These are phyloP conservation scores for Schizosaccharomyces versatilis DNA, from an alignment of 1,139 yeast genomes.

Conservation along the genomic window DNA sequence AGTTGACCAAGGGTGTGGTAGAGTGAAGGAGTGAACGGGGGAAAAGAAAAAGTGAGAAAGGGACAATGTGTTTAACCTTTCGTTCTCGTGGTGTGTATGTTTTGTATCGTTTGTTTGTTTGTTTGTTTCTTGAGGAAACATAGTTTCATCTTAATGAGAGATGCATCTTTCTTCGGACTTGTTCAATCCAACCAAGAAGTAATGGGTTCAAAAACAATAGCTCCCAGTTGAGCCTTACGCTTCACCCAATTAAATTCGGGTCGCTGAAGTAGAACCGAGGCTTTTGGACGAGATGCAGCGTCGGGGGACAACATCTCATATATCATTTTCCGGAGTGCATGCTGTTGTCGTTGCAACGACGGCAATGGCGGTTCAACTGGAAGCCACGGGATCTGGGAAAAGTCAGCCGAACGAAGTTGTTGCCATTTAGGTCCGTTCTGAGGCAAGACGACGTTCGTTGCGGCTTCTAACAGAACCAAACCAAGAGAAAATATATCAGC, in stretches of 20 bases:
- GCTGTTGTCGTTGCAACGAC: neutral
- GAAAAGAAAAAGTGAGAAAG: too few species aligned
- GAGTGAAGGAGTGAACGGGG: too few species aligned
- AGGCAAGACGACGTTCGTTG: constrained; percentile 84
- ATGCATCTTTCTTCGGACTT: neutral
- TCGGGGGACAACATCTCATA: constrained; percentile 76
- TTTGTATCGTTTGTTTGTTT: too few species aligned
- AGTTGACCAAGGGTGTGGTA: too few species aligned
- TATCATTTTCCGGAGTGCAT: constrained; percentile 54
- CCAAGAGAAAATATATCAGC: constrained; percentile 92
- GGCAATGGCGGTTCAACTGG: constrained; percentile 32
- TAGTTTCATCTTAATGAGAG: neutral
- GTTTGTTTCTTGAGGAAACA: too few species aligned
- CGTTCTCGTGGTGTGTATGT: too few species aligned
- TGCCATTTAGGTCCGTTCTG: constrained; percentile 97
- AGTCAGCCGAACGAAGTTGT: constrained; percentile 78
- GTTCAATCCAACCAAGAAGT: neutral
- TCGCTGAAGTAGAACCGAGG: constrained; percentile 40
- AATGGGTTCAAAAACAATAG: constrained; percentile 73
- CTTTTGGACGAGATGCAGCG: constrained; percentile 66
- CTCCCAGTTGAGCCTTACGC: constrained; percentile 70
- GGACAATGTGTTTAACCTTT: too few species aligned
- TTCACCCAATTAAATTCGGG: constrained; percentile 66
- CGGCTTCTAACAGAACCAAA: constrained; percentile 75
- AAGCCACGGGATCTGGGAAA: constrained; percentile 70